Evolutionary conservation across 1,284 basidiomycete genomes (phyloP).

Genomic region (Microbotryomycetes sp.): DNA sequence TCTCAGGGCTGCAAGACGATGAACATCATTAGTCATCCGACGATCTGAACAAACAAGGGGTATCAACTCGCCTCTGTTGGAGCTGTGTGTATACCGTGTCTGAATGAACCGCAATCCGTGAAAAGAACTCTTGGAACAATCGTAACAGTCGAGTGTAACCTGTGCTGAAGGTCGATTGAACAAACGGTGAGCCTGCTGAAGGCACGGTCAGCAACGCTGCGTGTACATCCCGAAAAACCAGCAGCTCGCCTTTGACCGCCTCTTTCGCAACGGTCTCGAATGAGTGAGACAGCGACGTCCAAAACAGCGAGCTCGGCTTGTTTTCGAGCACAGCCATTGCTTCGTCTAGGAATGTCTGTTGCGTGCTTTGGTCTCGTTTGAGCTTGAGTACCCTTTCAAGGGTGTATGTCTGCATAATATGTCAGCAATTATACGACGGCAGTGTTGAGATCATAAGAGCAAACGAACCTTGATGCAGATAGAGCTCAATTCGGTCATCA

Average conservation of each 20-base stretch:
- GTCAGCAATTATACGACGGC: background rate
- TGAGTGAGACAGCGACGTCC: constrained; percentile 70
- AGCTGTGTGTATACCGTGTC: constrained; percentile 78
- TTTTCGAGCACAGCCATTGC: constrained; percentile 82
- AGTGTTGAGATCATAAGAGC: background rate
- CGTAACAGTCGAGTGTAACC: constrained; percentile 80
- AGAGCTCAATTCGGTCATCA: constrained; percentile 81
- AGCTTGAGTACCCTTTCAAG: constrained; percentile 85
- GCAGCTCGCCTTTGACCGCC: constrained; percentile 56
- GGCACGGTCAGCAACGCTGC: background rate
- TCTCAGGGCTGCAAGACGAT: constrained; percentile 62
- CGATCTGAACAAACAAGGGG: background rate
- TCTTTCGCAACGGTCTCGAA: constrained; percentile 74
- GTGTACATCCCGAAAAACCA: background rate
- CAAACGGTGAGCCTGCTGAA: constrained; percentile 60
- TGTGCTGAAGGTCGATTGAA: constrained; percentile 75
- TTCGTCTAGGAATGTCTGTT: constrained; percentile 77
- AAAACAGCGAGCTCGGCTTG: constrained; percentile 83
- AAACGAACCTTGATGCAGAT: constrained; percentile 73
- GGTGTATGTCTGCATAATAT: constrained; percentile 65
- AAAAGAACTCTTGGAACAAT: constrained; percentile 91
- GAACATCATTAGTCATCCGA: background rate
- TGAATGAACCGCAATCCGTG: constrained; percentile 86
- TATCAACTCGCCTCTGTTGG: constrained; percentile 63
- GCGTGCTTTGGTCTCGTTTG: constrained; percentile 72